Base-by-base conservation (phyloP, 2,329 filamentous ascomycete genomes). In the Rachicladosporium sp. region DNA sequence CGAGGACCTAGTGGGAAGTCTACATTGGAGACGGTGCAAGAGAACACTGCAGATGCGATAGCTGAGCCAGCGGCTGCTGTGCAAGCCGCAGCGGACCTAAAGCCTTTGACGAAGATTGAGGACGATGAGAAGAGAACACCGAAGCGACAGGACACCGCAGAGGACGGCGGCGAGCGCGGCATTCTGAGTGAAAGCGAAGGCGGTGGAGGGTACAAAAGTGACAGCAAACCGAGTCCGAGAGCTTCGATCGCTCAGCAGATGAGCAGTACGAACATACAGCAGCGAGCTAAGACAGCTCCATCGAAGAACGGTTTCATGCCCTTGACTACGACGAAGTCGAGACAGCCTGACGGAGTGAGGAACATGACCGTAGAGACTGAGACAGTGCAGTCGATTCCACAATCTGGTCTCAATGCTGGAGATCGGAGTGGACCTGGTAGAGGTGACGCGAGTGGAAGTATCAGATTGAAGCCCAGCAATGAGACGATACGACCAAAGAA, bases 301-400 rank as follows among this genome's bases (percentile, higher is more conserved):
- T 54, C 77, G 60, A 67, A 84, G 46, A 68, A 82, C 44, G 85
- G 84, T 6, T 76, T 78, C 36, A 73, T 81, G 29, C 80, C 79
- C 44, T 72, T 83, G 31, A 67, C 67, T 37, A 63, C 65, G 40
- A 65, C 69, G 41, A 84, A 87, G 55, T 70, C 74, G 27, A 85
- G 88, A 57, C 67, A 64, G 8, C 66, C 71, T 37, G 84, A 93
- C 56, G 79, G 78, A n/a, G 81, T 83, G 29, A 78, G 82, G 55
- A 91, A 85, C 52, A 95, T 98, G 87, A 96, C 86, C 7, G 89
- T 96, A 10, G 91, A 98, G 65, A 95, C 91, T 0, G 91, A 98
- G 62, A 93, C 88, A 1, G 91, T 98, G 29, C 82, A 78, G 33
- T 93, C 88, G 3, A 82, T 95, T 40, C 86, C 88, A 8, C 88